A percentile compares a stretch with the other conserved stretches of the same genome.
Conservation (phyloP, 768 basidiomycete genomes). For the Gloeophyllum trabeum region DNA sequence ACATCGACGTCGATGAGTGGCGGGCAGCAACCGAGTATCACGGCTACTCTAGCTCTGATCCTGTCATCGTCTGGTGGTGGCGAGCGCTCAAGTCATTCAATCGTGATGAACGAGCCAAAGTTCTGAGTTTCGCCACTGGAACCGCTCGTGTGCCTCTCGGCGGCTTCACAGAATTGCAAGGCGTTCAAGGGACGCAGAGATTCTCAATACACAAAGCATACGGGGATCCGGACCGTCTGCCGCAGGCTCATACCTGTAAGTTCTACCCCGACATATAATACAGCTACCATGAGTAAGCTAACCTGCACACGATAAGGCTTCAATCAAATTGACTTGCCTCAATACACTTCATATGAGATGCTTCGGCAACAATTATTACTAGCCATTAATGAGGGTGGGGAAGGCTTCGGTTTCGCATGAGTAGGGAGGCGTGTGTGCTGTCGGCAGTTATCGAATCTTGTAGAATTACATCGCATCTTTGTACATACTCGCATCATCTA, state of each 20-base stretch:
- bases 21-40: conserved; percentile 86
- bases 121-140: conserved; percentile 93
- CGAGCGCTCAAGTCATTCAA: conserved; percentile 95
- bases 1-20: conserved; percentile 98
- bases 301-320: conserved; percentile 42
- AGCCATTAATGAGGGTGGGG: conserved; percentile 92
- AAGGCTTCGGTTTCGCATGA: conserved; percentile 84
- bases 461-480: conserved; percentile 8
- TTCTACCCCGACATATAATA: conserved; percentile 8
- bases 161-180: conserved; percentile 93
- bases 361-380: conserved; percentile 81
- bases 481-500: conserved; percentile 18
- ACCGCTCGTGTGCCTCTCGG: conserved; percentile 88
- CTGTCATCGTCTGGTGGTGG: conserved; percentile 99
- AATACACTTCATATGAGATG: conserved; percentile 95
- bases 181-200: conserved; percentile 86
- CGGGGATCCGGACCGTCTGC: conserved; percentile 72
- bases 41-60: conserved; percentile 80
- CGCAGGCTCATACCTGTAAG: conserved; percentile 86
- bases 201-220: conserved; percentile 96
- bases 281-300: conserved; percentile 5
- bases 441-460: too few species aligned
- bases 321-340: conserved; percentile 91
- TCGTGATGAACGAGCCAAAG: conserved; percentile 92
- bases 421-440: not conserved